phyloP scores from a whole-genome alignment of 345 rosid species.

The Euphorbia tirucalli region DNA sequence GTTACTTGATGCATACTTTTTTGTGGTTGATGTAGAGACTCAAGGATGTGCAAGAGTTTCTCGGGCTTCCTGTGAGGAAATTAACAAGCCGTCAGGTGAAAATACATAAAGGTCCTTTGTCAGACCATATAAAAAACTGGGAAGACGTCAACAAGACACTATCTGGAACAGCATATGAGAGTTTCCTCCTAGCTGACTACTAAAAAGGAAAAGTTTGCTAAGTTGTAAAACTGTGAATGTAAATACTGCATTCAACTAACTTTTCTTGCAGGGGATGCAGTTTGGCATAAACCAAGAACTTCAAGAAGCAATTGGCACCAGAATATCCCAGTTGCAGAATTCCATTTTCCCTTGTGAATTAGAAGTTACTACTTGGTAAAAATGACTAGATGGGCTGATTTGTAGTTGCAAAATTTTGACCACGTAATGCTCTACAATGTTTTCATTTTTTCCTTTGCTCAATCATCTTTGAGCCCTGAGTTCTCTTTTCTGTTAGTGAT shows the following conservation, averaged over 20 bases:
- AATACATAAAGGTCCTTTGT: slow-evolving; percentile 75
- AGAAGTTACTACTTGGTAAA: background rate
- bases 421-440: background rate
- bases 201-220: slow-evolving; percentile 22
- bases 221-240: slow-evolving; percentile 19
- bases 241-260: slow-evolving; percentile 29
- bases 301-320: background rate
- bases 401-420: background rate
- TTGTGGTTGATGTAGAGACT: slow-evolving; percentile 53
- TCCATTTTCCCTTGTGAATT: background rate
- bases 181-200: slow-evolving; percentile 58
- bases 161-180: slow-evolving; percentile 63
- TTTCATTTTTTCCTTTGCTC: background rate
- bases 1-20: background rate
- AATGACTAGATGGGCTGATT: slow-evolving; percentile 4
- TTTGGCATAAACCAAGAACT: background rate
- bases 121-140: slow-evolving; percentile 74
- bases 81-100: slow-evolving; percentile 83
- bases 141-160: slow-evolving; percentile 66
- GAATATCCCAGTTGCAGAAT: background rate
- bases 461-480: background rate
- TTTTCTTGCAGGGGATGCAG: background rate
- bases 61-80: slow-evolving; percentile 58
- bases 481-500: background rate
- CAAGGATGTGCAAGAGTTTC: slow-evolving; percentile 67